Percentiles rank a stretch among this genome's conserved stretches.
Conservation (phyloP, 176 grass and related monocot species). For the Rhynchospora pubera region DNA sequence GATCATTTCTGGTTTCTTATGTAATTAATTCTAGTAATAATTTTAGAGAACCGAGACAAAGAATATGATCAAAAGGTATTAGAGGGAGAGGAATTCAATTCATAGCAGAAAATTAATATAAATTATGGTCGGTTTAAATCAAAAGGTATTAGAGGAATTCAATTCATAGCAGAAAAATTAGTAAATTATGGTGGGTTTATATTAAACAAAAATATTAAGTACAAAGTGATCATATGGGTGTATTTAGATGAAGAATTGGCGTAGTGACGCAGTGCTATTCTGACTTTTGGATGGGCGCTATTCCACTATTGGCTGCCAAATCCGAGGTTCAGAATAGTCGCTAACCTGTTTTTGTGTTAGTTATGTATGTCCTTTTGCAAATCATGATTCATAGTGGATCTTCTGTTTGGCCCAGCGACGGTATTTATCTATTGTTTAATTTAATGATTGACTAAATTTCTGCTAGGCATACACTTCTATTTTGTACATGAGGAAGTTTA, state of each 20-base stretch:
- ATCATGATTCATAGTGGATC: not conserved
- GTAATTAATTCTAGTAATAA: not conserved
- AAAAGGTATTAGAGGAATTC: not conserved
- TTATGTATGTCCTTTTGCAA: not conserved
- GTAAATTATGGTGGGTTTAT: not conserved
- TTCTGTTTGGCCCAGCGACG: not conserved
- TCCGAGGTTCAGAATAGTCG: too few species aligned
- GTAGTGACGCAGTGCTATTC: too few species aligned
- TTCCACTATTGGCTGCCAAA: too few species aligned
- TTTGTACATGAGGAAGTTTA: conserved; percentile 81
- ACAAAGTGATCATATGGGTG: not conserved
- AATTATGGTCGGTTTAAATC: not conserved
- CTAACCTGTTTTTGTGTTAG: not conserved
- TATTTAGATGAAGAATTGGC: not conserved
- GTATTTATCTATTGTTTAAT: conserved; percentile 1
- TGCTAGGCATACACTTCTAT: conserved; percentile 85
- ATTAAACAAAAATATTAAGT: not conserved
- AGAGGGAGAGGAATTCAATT: not conserved
- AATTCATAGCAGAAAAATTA: not conserved
- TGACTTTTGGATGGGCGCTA: too few species aligned
- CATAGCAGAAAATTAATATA: not conserved
- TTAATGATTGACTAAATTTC: conserved; percentile 26
- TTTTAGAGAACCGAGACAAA: not conserved
- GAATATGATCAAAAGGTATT: not conserved
- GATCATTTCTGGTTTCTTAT: not conserved